phyloP scores from a whole-genome alignment of 352 stramenopile genomes.

The Phytophthora pistaciae region DNA sequence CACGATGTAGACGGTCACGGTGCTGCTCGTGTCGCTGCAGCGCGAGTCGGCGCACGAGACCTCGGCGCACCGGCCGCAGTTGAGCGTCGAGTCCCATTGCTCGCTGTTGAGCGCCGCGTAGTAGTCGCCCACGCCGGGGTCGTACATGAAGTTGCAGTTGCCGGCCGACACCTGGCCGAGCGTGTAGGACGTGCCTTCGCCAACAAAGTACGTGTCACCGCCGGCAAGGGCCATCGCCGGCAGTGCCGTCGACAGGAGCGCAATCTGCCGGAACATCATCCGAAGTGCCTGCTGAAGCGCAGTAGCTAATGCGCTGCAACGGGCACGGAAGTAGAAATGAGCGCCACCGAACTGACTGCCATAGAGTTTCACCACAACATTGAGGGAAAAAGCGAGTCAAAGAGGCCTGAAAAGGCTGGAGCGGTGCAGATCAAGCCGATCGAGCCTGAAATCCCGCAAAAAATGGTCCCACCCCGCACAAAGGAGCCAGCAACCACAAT shows the following conservation, averaged over 20 bases:
- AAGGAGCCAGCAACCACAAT: neutral
- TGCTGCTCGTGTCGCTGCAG: constrained; percentile 53
- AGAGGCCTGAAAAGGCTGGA: neutral
- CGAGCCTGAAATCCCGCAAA: constrained; percentile 2
- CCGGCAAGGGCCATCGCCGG: constrained; percentile 21
- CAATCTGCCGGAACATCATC: constrained; percentile 30
- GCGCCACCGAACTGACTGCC: neutral
- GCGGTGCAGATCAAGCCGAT: constrained; percentile 2
- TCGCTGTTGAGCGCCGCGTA: constrained; percentile 74
- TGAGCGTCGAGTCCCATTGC: constrained; percentile 63
- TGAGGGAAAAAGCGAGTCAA: constrained; percentile 2
- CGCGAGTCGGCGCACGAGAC: constrained; percentile 62
- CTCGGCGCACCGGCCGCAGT: constrained; percentile 77
- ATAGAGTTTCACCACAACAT: neutral
- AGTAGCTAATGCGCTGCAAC: constrained; percentile 1
- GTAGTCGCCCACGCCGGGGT: constrained; percentile 46
- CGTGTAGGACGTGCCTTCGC: constrained; percentile 62
- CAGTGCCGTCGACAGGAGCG: constrained; percentile 11
- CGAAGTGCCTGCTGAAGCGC: neutral
- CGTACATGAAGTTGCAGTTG: constrained; percentile 72
- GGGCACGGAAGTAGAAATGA: neutral
- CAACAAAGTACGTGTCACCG: constrained; percentile 41
- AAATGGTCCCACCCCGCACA: neutral
- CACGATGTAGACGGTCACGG: constrained; percentile 61
- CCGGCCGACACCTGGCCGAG: constrained; percentile 33